These are phyloP conservation scores for Copromyces sp. DNA, from an alignment of 495 filamentous ascomycete species.

Conservation along the genomic window DNA sequence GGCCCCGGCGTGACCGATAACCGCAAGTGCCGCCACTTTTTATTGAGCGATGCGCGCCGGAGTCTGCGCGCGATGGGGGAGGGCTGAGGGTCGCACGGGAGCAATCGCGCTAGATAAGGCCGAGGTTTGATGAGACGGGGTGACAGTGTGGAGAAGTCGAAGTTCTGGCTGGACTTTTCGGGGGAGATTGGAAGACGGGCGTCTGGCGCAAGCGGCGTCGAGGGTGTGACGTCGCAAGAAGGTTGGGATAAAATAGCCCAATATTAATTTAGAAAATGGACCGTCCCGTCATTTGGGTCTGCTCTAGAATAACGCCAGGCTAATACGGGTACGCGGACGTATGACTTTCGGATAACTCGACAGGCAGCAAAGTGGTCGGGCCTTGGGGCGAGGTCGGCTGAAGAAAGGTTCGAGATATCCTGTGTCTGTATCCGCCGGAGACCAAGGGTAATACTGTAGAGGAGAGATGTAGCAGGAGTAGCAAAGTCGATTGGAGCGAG, in stretches of 20 bases:
- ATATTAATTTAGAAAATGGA: not conserved
- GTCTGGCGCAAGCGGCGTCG: not conserved
- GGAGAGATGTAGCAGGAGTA: not conserved
- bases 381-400: not conserved
- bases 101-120: conserved; percentile 2
- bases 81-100: conserved; percentile 1
- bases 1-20: conserved; percentile 32
- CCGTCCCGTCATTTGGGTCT: not conserved
- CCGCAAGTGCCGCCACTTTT: conserved; percentile 37
- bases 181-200: not conserved
- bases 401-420: not conserved
- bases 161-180: not conserved
- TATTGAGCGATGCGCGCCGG: conserved; percentile 27
- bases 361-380: not conserved
- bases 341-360: not conserved
- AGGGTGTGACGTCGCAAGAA: not conserved
- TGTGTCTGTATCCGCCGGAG: not conserved
- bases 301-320: not conserved
- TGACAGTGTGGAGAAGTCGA: not conserved
- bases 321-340: not conserved
- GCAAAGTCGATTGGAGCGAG: not conserved
- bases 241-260: not conserved
- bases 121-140: not conserved
- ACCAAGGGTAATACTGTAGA: not conserved
- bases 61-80: conserved; percentile 17